Base-by-base conservation (phyloP, 139 green algal genomes). In the Nannochloris sp. region DNA sequence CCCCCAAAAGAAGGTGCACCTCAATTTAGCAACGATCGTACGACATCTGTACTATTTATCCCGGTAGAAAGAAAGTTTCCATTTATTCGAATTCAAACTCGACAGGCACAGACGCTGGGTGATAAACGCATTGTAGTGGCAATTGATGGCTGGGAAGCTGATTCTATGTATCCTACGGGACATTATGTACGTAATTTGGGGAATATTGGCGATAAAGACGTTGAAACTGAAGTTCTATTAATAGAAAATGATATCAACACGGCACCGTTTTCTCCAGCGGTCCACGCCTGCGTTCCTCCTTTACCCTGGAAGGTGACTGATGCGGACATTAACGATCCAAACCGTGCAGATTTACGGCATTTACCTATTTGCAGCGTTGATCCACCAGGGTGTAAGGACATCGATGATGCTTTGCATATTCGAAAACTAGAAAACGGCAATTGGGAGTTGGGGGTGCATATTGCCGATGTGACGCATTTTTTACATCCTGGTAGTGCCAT, bases 381-480 rank as follows among this genome's bases (percentile, higher is more conserved):
- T 71, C 90, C 90, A 1, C 87, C 88, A 8, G 88, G 86, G 23
- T 96, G 90, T 76, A 92, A 85, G 54, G 90, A 96, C 70, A 95
- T 96, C 39, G 90, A 96, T 62, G 90, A 96, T 53, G 90, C 90
- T 8, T 79, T 96, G 77, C 88, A 95, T 68, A 75, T 85, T 42
- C 70, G 78, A 46, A 44, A 38, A 10, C 71, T 86, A 35, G 59
- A 61, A 25, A 62, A 53, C 24, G 73, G 77, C 10, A 82, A 79
- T 29, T 53, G 64, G 8, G 78, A 82, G 48, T 56, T 92, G 56
- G 79, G 48, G 7, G 90, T 97, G 31, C 90, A 97, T 82, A 97
- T 97, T 61, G 90, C 90, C 4, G 90, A 97, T 66, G 90, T 97
- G 24, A 95, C 87, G 6, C 77, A 96, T 74, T 97, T 96, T 62